Evolutionary conservation across 345 rosid genomes (phyloP).

Genomic region (Lepidium sativum): DNA sequence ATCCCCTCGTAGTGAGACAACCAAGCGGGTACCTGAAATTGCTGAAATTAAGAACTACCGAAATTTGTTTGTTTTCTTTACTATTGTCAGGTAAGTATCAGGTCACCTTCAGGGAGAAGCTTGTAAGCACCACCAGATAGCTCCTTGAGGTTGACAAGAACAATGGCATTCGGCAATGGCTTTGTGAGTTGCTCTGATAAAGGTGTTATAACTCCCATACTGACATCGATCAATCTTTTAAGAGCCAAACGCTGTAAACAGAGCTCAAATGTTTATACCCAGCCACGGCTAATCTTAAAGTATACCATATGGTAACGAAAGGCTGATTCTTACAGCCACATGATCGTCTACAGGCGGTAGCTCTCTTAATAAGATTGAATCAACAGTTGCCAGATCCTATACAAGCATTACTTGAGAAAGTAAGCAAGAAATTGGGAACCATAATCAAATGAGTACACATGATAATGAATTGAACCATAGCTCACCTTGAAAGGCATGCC

Average conservation of each 20-base stretch:
- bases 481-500: conserved; percentile 98
- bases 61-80: not conserved
- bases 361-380: conserved; percentile 78
- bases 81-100: not conserved
- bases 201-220: conserved; percentile 91
- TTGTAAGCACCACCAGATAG: conserved; percentile 79
- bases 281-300: not conserved
- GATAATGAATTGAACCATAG: conserved; percentile 5
- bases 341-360: conserved; percentile 79
- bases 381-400: conserved; percentile 94
- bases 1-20: conserved; percentile 72
- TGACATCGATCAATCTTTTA: conserved; percentile 79
- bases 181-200: conserved; percentile 91
- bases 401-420: conserved; percentile 2
- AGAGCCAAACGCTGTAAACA: conserved; percentile 77
- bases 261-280: conserved; percentile 14
- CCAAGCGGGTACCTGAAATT: conserved; percentile 79
- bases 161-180: conserved; percentile 91
- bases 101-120: conserved; percentile 91
- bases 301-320: conserved; percentile 5
- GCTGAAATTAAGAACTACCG: not conserved
- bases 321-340: conserved; percentile 59
- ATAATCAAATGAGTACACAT: not conserved
- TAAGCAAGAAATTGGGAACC: conserved; percentile 2
- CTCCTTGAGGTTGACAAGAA: conserved; percentile 85